Percentiles rank a stretch among this genome's conserved stretches.
These are phyloP conservation scores for Microcyclosporella mali DNA, from an alignment of 2,329 filamentous ascomycete species.

Conservation along the genomic window DNA sequence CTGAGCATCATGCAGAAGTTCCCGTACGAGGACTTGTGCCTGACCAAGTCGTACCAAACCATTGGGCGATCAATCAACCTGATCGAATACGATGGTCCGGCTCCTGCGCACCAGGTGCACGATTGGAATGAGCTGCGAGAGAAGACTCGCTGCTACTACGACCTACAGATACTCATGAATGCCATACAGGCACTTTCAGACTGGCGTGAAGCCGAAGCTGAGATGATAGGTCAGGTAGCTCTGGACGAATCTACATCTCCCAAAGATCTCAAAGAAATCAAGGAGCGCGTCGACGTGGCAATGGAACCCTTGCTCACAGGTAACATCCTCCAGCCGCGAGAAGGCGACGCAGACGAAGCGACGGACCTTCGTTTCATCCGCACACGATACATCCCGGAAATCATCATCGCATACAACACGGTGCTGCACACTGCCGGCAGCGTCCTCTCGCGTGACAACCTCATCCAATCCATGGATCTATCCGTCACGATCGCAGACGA, in stretches of 20 bases:
- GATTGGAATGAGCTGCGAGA: constrained; percentile 21
- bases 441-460: constrained; percentile 64
- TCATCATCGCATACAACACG: constrained; percentile 75
- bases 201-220: constrained; percentile 39
- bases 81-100: constrained; percentile 20
- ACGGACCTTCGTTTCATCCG: constrained; percentile 60
- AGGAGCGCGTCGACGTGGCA: constrained; percentile 35
- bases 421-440: constrained; percentile 74
- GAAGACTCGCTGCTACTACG: constrained; percentile 35
- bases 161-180: constrained; percentile 39
- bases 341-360: constrained; percentile 46
- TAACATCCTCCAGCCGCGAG: constrained; percentile 24
- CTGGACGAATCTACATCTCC: constrained; percentile 21
- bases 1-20: constrained; percentile 48
- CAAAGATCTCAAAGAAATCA: constrained; percentile 31
- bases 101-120: constrained; percentile 13
- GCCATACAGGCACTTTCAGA: constrained; percentile 38
- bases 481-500: constrained; percentile 64
- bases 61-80: constrained; percentile 38
- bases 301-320: constrained; percentile 34
- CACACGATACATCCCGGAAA: constrained; percentile 75
- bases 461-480: constrained; percentile 82
- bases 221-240: constrained; percentile 23
- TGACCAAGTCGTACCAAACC: constrained; percentile 36
- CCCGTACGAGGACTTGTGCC: constrained; percentile 42